A percentile compares a stretch with the other conserved stretches of the same genome.
These are phyloP conservation scores for Fraxinus albicans DNA, from an alignment of 305 asterid species.

Conservation along the genomic window DNA sequence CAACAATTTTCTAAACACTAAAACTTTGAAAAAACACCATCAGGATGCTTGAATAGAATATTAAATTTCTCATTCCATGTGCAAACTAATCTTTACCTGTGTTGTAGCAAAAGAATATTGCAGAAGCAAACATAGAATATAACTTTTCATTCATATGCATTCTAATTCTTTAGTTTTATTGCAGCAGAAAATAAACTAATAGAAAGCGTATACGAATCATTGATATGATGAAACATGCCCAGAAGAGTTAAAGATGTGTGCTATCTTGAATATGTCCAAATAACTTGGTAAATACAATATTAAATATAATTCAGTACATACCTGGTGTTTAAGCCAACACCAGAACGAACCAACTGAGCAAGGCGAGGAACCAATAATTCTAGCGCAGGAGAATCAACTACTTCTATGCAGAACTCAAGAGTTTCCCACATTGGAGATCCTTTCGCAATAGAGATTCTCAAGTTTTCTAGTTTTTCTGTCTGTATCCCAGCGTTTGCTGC, in stretches of 20 bases:
- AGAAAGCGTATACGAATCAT: not conserved
- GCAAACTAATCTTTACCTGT: not conserved
- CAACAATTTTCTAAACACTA: not conserved
- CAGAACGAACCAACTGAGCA: slow-evolving; percentile 76
- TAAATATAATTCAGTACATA: slow-evolving; percentile 23
- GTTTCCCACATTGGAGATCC: slow-evolving; percentile 99
- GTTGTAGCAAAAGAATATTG: slow-evolving; percentile 3
- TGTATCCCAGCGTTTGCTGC: slow-evolving; percentile 93
- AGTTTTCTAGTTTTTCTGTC: slow-evolving; percentile 87
- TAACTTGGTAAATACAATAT: not conserved
- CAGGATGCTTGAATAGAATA: slow-evolving; percentile 14
- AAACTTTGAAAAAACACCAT: not conserved
- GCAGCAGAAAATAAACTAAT: not conserved
- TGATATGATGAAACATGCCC: not conserved
- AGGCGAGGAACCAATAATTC: slow-evolving; percentile 90
- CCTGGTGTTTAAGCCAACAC: slow-evolving; percentile 98
- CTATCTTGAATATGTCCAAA: slow-evolving; percentile 9
- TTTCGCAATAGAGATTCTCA: slow-evolving; percentile 88
- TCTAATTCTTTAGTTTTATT: not conserved
- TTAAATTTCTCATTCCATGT: not conserved
- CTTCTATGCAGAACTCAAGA: slow-evolving; percentile 90
- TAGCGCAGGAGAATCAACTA: slow-evolving; percentile 73
- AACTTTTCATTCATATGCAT: not conserved
- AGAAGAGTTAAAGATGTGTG: slow-evolving; percentile 6
- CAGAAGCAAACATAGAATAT: not conserved